Evolutionary conservation across 768 basidiomycete species (phyloP).

Genomic region (Mycena galericulata): DNA sequence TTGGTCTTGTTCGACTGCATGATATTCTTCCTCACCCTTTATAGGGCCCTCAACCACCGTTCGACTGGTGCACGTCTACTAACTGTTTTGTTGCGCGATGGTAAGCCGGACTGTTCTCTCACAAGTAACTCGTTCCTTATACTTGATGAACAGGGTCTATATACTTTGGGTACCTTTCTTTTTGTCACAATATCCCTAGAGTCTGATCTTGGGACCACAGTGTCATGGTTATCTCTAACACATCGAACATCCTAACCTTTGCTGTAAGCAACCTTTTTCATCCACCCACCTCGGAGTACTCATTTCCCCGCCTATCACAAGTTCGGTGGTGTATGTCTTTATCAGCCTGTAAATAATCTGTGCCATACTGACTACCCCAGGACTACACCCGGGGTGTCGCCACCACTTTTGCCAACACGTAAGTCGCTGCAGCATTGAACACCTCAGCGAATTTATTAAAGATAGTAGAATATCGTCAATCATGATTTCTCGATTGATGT

Average conservation of each 20-base stretch:
- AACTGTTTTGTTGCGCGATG: slow-evolving; percentile 10
- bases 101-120: background rate
- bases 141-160: background rate
- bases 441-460: no score
- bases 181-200: background rate
- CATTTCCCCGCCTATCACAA: no score
- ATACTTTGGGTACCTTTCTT: slow-evolving; percentile 14
- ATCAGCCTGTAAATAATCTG: no score
- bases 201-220: background rate
- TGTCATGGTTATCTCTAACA: slow-evolving; percentile 1
- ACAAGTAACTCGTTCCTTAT: no score
- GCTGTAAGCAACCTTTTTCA: background rate
- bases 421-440: no score
- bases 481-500: background rate
- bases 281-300: no score
- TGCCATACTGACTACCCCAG: no score
- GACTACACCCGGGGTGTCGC: no score
- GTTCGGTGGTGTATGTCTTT: no score
- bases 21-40: slow-evolving; percentile 14
- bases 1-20: slow-evolving; percentile 15
- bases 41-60: background rate
- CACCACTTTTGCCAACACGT: no score
- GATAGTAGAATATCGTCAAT: background rate
- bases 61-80: background rate
- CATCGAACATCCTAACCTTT: slow-evolving; percentile 13